These are phyloP conservation scores for Fusarium burgessii DNA, from an alignment of 2,329 filamentous ascomycete species.

Conservation along the genomic window DNA sequence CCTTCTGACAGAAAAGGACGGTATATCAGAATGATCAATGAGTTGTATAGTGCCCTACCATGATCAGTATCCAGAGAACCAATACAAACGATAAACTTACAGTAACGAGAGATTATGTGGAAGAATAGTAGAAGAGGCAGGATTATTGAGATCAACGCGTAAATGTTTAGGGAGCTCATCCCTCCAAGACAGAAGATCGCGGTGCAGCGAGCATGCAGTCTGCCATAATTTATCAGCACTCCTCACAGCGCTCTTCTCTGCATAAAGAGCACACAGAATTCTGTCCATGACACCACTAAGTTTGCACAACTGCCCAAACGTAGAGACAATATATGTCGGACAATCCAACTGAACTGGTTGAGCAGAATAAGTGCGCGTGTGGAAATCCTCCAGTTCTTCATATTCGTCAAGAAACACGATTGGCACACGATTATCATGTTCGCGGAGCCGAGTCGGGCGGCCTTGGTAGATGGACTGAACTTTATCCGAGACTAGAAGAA, in stretches of 20 bases:
- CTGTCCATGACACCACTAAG: constrained; percentile 60
- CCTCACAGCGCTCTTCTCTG: constrained; percentile 50
- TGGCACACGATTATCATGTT: constrained; percentile 58
- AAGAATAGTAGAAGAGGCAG: constrained; percentile 44
- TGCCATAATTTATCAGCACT: constrained; percentile 47
- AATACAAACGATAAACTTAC: constrained; percentile 14
- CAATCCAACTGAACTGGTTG: constrained; percentile 47
- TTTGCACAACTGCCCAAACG: constrained; percentile 55
- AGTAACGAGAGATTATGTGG: constrained; percentile 4
- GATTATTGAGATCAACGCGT: neutral
- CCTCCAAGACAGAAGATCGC: constrained; percentile 57
- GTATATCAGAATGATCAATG: constrained; percentile 62
- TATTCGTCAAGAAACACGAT: constrained; percentile 60
- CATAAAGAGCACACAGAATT: constrained; percentile 58
- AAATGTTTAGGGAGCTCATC: constrained; percentile 55
- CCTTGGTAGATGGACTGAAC: constrained; percentile 66
- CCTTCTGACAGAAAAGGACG: constrained; percentile 63
- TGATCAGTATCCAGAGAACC: rapidly evolving
- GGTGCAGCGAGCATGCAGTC: constrained; percentile 51
- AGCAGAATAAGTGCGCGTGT: constrained; percentile 54
- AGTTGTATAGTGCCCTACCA: constrained; percentile 57
- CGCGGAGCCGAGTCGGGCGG: constrained; percentile 58
- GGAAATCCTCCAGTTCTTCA: constrained; percentile 64
- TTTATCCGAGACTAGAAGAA: constrained; percentile 55
- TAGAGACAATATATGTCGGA: constrained; percentile 56